Evolutionary conservation across 768 basidiomycete species (phyloP).

Genomic region (Podaxis pistillaris): DNA sequence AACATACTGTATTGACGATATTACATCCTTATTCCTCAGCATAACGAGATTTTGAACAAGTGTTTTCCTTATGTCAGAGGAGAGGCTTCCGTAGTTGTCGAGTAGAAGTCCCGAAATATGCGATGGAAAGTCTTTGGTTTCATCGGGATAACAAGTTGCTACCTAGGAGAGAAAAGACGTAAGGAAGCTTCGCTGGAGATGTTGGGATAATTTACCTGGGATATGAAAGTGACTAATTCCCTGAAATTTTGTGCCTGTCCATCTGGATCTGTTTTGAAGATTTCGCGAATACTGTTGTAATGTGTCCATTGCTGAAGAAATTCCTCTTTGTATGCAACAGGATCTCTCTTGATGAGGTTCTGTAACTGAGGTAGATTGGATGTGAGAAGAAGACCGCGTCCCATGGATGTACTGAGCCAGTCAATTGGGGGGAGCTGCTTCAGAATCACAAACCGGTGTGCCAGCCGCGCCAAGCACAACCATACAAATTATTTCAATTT

Average conservation of each 20-base stretch:
- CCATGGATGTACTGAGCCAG: slow-evolving; percentile 26
- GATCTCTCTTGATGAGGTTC: slow-evolving; percentile 95
- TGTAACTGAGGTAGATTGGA: slow-evolving; percentile 94
- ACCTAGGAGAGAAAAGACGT: slow-evolving; percentile 44
- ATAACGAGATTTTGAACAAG: slow-evolving; percentile 91
- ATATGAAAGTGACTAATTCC: slow-evolving; percentile 88
- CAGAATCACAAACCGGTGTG: background rate
- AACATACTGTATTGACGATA: slow-evolving; percentile 87
- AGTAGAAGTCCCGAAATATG: slow-evolving; percentile 79
- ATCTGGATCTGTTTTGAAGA: slow-evolving; percentile 79
- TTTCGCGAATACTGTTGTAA: slow-evolving; percentile 83
- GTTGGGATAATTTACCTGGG: slow-evolving; percentile 53
- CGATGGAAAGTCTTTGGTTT: slow-evolving; percentile 82
- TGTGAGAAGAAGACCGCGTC: slow-evolving; percentile 75
- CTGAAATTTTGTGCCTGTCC: slow-evolving; percentile 84
- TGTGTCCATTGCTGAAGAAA: slow-evolving; percentile 97
- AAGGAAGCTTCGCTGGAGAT: background rate
- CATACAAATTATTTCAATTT: slow-evolving; percentile 3
- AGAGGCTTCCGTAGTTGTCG: slow-evolving; percentile 71
- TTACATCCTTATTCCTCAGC: slow-evolving; percentile 89
- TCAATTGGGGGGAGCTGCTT: background rate
- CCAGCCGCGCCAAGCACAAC: background rate
- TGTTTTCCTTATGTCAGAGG: slow-evolving; percentile 79
- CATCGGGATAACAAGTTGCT: slow-evolving; percentile 90
- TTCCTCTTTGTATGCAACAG: slow-evolving; percentile 87